A percentile compares a stretch with the other conserved stretches of the same genome.
phyloP scores from a whole-genome alignment of 495 filamentous ascomycete species.

The Chaetomium fimeti region DNA sequence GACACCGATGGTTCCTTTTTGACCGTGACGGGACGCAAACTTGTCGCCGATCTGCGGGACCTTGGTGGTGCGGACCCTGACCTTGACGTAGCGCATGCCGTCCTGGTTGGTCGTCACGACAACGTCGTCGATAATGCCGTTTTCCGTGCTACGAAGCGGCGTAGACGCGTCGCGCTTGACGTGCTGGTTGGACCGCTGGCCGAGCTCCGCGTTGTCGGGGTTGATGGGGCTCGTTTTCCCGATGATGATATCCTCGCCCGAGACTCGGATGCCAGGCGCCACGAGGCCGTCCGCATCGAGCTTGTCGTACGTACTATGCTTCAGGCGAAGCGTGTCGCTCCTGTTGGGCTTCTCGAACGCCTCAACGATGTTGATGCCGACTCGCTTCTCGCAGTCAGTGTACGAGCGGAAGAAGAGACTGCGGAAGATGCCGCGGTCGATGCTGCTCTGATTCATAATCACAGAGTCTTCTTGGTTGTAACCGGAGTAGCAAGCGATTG shows the following conservation, averaged over 20 bases:
- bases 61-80: slow-evolving; percentile 95
- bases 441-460: slow-evolving; percentile 99
- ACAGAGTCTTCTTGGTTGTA: slow-evolving; percentile 99
- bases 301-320: slow-evolving; percentile 97
- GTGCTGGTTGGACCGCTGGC: slow-evolving; percentile 83
- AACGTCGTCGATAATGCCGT: slow-evolving; percentile 91
- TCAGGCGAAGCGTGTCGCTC: slow-evolving; percentile 81
- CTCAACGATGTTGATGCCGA: slow-evolving; percentile 86
- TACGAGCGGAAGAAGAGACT: slow-evolving; percentile 98
- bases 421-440: slow-evolving; percentile 94
- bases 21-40: slow-evolving; percentile 97
- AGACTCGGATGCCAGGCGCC: slow-evolving; percentile 87
- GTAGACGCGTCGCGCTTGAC: slow-evolving; percentile 94
- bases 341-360: slow-evolving; percentile 91
- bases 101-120: slow-evolving; percentile 89
- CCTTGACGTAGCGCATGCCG: slow-evolving; percentile 89
- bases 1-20: slow-evolving; percentile 98
- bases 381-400: slow-evolving; percentile 89
- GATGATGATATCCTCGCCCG: slow-evolving; percentile 98
- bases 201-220: slow-evolving; percentile 88
- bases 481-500: slow-evolving; percentile 95
- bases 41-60: slow-evolving; percentile 98
- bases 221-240: slow-evolving; percentile 95
- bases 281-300: slow-evolving; percentile 93
- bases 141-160: slow-evolving; percentile 90